phyloP scores from a whole-genome alignment of 192 early-diverging fungal species.

The Thoreauomyces humboldtii region DNA sequence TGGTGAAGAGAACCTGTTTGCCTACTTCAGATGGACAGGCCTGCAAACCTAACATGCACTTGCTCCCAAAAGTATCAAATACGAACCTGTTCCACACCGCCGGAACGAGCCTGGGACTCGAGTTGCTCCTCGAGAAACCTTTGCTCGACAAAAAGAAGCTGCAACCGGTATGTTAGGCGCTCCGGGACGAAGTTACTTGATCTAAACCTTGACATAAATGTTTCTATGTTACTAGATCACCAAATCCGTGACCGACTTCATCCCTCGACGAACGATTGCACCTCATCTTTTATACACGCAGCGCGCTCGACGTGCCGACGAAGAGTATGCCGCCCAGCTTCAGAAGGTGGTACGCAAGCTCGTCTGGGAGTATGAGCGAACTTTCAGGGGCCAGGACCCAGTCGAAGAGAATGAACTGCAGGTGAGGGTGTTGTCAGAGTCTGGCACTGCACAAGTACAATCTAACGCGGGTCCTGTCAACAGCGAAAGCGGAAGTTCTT shows the following conservation, averaged over 20 bases:
- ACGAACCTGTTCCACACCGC: constrained; percentile 42
- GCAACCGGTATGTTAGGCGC: constrained; percentile 40
- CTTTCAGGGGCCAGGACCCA: neutral
- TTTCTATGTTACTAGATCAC: constrained; percentile 37
- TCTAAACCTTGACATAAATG: neutral
- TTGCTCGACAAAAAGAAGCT: constrained; percentile 58
- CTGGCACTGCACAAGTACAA: too few relatives aligned
- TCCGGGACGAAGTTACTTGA: neutral
- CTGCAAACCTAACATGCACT: too few relatives aligned
- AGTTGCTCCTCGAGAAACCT: constrained; percentile 47
- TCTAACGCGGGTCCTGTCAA: too few relatives aligned
- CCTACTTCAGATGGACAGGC: too few relatives aligned
- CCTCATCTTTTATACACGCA: constrained; percentile 43
- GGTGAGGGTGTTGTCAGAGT: too few relatives aligned
- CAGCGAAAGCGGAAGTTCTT: constrained; percentile 56
- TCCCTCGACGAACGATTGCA: constrained; percentile 46
- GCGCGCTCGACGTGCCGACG: constrained; percentile 48
- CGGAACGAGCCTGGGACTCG: constrained; percentile 42
- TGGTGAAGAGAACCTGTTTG: too few relatives aligned
- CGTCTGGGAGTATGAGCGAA: constrained; percentile 46
- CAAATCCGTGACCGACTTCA: constrained; percentile 55
- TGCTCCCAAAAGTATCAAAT: neutral
- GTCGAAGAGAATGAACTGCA: neutral
- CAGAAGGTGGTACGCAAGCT: constrained; percentile 49
- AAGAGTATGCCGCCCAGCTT: constrained; percentile 46